phyloP scores from a whole-genome alignment of 305 asterid genomes.

The Fraxinus velutina region DNA sequence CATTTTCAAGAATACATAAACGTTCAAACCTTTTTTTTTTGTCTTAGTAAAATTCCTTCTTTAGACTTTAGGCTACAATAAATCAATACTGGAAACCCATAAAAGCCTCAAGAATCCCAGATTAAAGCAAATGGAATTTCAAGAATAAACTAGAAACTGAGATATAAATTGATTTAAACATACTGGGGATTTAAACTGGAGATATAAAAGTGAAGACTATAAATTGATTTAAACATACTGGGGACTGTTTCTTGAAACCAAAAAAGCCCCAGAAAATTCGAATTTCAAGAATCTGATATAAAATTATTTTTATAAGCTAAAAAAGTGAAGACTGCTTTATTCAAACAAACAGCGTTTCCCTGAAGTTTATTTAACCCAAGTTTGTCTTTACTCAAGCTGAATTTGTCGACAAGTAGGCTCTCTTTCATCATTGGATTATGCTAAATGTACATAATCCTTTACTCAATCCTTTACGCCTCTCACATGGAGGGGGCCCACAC shows the following conservation, averaged over 20 bases:
- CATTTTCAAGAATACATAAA: slow-evolving; percentile 38
- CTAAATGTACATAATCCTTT: too few species aligned
- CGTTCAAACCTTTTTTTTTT: not conserved
- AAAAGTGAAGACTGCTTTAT: not conserved
- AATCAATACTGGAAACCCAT: slow-evolving; percentile 4
- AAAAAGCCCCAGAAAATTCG: not conserved
- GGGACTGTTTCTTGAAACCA: slow-evolving; percentile 10
- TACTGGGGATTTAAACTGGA: too few species aligned
- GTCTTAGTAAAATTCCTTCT: not conserved
- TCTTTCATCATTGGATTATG: not conserved
- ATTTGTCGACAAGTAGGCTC: not conserved
- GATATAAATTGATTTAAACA: not conserved
- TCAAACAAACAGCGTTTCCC: not conserved
- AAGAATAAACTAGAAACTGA: slow-evolving; percentile 10
- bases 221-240: slow-evolving; percentile 12
- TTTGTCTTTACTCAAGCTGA: not conserved
- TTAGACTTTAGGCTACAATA: not conserved
- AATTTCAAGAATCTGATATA: slow-evolving; percentile 11
- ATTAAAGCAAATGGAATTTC: not conserved
- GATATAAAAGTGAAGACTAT: not conserved
- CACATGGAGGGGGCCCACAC: too few species aligned
- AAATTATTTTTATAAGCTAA: not conserved
- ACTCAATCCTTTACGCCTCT: too few species aligned
- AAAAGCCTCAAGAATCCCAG: slow-evolving; percentile 6
- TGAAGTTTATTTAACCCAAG: not conserved